These are phyloP conservation scores for Inosperma sp. DNA, from an alignment of 768 basidiomycete genomes.

Conservation along the genomic window DNA sequence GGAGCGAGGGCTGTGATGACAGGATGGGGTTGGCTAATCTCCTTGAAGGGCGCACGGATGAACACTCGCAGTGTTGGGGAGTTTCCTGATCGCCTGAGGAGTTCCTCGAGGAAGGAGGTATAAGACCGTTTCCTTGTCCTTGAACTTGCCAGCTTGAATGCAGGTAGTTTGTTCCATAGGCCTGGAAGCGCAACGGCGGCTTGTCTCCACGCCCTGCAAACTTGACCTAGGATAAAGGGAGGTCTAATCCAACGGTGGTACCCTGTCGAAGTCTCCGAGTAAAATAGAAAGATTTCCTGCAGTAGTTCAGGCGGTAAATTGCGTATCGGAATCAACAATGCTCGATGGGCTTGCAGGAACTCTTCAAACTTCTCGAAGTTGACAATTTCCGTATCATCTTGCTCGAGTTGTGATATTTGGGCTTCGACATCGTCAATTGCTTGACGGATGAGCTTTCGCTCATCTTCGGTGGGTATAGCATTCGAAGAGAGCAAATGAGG, in stretches of 20 bases:
- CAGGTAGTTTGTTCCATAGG: constrained; percentile 13
- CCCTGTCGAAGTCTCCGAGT: constrained; percentile 2
- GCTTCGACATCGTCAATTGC: too few relatives aligned
- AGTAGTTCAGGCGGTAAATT: constrained; percentile 13
- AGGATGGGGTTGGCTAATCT: constrained; percentile 3
- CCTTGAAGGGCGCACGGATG: constrained; percentile 7
- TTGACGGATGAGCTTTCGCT: not conserved
- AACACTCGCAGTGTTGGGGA: constrained; percentile 5
- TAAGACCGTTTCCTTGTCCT: not conserved
- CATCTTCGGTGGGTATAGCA: not conserved
- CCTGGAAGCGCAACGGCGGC: constrained; percentile 5
- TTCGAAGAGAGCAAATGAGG: not conserved
- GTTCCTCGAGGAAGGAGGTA: not conserved
- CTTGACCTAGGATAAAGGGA: constrained; percentile 10
- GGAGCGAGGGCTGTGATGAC: constrained; percentile 5
- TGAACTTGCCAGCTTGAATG: constrained; percentile 1
- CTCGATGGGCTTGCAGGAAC: constrained; percentile 6
- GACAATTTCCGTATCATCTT: too few relatives aligned
- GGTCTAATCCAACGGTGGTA: constrained; percentile 6
- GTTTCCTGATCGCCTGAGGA: constrained; percentile 9
- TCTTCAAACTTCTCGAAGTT: too few relatives aligned
- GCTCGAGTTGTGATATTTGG: too few relatives aligned
- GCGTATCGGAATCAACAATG: constrained; percentile 7
- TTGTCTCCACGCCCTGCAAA: constrained; percentile 11
- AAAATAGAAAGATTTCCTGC: constrained; percentile 12